phyloP scores from a whole-genome alignment of 352 stramenopile species.

The Globisporangium abappressorium region DNA sequence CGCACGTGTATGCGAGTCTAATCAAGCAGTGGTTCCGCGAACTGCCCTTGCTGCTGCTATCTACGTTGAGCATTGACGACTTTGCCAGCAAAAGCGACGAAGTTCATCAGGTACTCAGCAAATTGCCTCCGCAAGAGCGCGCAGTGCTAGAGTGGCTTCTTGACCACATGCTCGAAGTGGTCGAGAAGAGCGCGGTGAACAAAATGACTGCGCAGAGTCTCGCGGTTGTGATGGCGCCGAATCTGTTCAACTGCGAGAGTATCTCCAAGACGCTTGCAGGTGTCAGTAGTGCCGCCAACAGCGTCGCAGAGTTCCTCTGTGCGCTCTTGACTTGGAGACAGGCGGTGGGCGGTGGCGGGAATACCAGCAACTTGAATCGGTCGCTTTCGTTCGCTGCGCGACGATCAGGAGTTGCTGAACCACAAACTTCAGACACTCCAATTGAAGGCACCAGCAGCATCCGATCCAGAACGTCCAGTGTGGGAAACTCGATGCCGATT shows the following conservation, averaged over 20 bases:
- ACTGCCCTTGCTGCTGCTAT: constrained; percentile 40
- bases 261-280: constrained; percentile 19
- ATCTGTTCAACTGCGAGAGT: constrained; percentile 35
- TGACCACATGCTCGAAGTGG: constrained; percentile 62
- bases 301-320: constrained; percentile 38
- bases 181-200: constrained; percentile 31
- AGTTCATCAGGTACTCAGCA: constrained; percentile 20
- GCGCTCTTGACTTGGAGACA: constrained; percentile 38
- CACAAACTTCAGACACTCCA: not conserved
- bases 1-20: constrained; percentile 56
- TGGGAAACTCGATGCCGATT: not conserved
- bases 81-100: constrained; percentile 13
- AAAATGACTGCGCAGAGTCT: constrained; percentile 52
- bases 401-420: not conserved
- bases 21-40: constrained; percentile 67
- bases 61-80: constrained; percentile 17
- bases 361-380: not conserved
- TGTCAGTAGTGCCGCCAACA: constrained; percentile 19
- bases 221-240: constrained; percentile 55
- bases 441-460: not conserved
- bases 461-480: not conserved
- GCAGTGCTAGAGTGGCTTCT: constrained; percentile 61
- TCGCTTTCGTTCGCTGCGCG: not conserved
- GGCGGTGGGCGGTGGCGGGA: not conserved
- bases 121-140: constrained; percentile 29